phyloP scores from a whole-genome alignment of 2,329 filamentous ascomycete genomes.

The Fusarium subtropicale region DNA sequence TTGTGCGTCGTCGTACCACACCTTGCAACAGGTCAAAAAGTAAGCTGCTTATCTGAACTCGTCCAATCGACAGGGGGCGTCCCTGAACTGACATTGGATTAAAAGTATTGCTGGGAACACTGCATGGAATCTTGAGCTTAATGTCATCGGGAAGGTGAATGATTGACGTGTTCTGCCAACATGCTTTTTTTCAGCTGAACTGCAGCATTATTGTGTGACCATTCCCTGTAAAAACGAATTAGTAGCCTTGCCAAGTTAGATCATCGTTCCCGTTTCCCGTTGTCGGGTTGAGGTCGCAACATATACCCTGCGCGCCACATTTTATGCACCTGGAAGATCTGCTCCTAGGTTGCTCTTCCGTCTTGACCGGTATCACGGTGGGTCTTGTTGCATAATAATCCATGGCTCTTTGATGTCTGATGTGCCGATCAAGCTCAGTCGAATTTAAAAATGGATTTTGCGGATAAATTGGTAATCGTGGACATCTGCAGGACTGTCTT shows the following conservation, averaged over 20 bases:
- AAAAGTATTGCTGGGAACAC: not conserved
- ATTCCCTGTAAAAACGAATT: not conserved
- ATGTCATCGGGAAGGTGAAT: slow-evolving; percentile 10
- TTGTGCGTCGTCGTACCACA: slow-evolving; percentile 21
- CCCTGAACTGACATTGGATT: not conserved
- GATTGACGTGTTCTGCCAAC: slow-evolving; percentile 8
- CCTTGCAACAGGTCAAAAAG: not conserved
- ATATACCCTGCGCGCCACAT: slow-evolving; percentile 5
- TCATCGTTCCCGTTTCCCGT: not conserved
- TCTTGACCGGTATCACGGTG: slow-evolving; percentile 8
- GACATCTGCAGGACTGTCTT: not conserved
- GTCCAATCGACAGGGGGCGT: not conserved
- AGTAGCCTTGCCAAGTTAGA: not conserved
- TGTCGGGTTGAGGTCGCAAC: not conserved
- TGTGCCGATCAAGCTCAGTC: not conserved
- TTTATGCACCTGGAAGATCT: not conserved
- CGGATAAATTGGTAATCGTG: not conserved
- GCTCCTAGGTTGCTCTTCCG: slow-evolving; percentile 18
- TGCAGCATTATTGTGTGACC: not conserved
- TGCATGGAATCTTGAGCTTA: slow-evolving; percentile 8
- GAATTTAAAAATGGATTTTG: not conserved
- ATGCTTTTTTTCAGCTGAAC: slow-evolving; percentile 8
- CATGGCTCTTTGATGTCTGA: slow-evolving; percentile 12
- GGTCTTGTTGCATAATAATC: slow-evolving; percentile 1
- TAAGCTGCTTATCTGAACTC: slow-evolving; percentile 14